phyloP scores from a whole-genome alignment of 148 eudicot species.

The Amaranthus palmeri region DNA sequence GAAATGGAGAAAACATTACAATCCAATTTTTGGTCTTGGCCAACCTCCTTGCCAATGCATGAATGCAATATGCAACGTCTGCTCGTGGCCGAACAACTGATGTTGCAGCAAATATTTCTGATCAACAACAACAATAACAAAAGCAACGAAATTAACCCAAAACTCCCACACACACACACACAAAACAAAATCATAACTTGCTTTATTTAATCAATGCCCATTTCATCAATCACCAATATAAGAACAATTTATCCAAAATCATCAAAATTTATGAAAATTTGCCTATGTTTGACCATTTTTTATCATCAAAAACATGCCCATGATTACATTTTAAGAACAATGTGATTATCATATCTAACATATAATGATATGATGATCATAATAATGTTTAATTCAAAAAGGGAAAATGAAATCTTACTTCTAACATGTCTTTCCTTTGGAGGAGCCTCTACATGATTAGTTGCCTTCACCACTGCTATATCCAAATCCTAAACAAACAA shows the following conservation, averaged over 20 bases:
- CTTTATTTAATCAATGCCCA: slow-evolving; percentile 21
- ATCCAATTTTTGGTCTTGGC: slow-evolving; percentile 93
- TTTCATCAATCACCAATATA: background rate
- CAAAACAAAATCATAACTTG: background rate
- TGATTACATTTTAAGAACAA: background rate
- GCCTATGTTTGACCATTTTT: background rate
- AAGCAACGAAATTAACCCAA: slow-evolving; percentile 12
- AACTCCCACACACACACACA: slow-evolving; percentile 1
- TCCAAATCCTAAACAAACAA: slow-evolving; percentile 67
- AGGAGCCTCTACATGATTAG: slow-evolving; percentile 85
- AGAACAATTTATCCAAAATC: background rate
- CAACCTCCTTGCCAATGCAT: slow-evolving; percentile 83
- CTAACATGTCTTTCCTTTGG: slow-evolving; percentile 91
- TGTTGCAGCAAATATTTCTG: slow-evolving; percentile 74
- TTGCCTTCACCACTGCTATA: slow-evolving; percentile 91
- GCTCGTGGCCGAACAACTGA: slow-evolving; percentile 73
- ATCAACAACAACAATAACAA: slow-evolving; percentile 10
- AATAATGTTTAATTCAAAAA: background rate
- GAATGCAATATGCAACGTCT: slow-evolving; percentile 93
- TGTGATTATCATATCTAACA: background rate
- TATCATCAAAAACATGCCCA: slow-evolving; percentile 6
- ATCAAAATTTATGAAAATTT: background rate
- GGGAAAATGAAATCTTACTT: slow-evolving; percentile 44
- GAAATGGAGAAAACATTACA: slow-evolving; percentile 37
- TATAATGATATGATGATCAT: background rate